Base-by-base conservation (phyloP, 2,329 filamentous ascomycete genomes). In the Ascocoryne sarcoides region DNA sequence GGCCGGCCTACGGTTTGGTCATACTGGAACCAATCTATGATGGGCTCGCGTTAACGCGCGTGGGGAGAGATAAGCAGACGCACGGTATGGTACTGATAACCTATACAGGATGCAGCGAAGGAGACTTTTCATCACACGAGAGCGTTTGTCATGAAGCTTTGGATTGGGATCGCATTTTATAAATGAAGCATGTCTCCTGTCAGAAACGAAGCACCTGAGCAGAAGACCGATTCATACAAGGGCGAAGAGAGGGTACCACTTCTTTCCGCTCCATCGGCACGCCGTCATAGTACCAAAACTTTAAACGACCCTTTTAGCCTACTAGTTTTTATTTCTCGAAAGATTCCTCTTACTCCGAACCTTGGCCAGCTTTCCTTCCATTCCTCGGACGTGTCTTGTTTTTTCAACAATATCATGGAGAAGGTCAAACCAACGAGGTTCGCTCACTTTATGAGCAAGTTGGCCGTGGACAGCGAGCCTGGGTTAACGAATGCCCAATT, bases 401-500 rank as follows among this genome's bases (percentile, higher is more conserved):
- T 61, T 46, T 53, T 67, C 37, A 63, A 63, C 49, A 59, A 61
- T 46, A 66, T 68, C 61, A 58, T 59, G 56, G 55, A 55, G 47
- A 58, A 57, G 36, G 46, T 57, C 29, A 53, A 51, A 28, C 42
- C 44, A 8, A 49, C 47, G 10, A 58, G 43, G 30, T 5, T 58
- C 17, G 47, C 44, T 4, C 44, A 56, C 33, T 53, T 43, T 15
- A 62, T 62, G 40, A 61, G 74, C 31, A 88, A 76, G 67, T 59
- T 89, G 42, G 79, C 83, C 33, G 84, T 92, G 43, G 72, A 83
- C 41, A 66, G 74, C 40, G 88, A 94, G 62, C 76, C 81, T 1
- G 86, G 85, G 33, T 71, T 95, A 55, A 84, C 79, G 5, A 79
- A 73, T 39, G 74, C 80, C 12, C 85, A 95, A 67, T 69, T 93